Conservation (phyloP, 176 grass and related monocot species). For the Cocos nucifera region DNA sequence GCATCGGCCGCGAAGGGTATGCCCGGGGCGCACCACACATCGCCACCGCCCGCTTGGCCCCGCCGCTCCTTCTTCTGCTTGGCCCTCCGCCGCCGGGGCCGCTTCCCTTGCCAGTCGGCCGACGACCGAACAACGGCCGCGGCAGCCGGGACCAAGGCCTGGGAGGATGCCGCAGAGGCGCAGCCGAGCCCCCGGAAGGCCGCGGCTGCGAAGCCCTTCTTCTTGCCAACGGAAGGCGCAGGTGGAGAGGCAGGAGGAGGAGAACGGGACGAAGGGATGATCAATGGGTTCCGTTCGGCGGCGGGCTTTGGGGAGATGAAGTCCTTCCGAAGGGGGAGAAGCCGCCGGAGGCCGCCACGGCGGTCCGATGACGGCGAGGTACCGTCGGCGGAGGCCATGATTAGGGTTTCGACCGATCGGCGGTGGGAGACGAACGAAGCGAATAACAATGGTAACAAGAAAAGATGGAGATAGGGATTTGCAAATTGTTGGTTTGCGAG, state of each 20-base stretch:
- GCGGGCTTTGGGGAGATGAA: not conserved
- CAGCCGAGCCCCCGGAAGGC: conserved; percentile 71
- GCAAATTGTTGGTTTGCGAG: no score
- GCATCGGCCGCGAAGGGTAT: conserved; percentile 74
- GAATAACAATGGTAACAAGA: no score
- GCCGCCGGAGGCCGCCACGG: not conserved
- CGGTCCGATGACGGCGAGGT: not conserved
- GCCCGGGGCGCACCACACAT: conserved; percentile 78
- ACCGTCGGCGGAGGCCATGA: not conserved
- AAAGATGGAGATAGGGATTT: no score
- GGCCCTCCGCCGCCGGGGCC: conserved; percentile 18
- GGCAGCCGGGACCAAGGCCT: conserved; percentile 11
- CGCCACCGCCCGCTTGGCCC: conserved; percentile 24
- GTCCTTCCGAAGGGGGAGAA: not conserved
- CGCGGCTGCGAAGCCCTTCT: conserved; percentile 32
- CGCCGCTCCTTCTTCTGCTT: conserved; percentile 43
- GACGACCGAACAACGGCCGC: conserved; percentile 31
- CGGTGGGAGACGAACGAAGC: no score
- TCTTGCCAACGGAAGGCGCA: conserved; percentile 1
- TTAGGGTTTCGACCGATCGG: no score
- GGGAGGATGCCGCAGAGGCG: conserved; percentile 34
- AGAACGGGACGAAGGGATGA: not conserved
- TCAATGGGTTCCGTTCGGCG: conserved; percentile 2
- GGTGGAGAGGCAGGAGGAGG: conserved; percentile 11
- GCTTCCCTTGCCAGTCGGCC: conserved; percentile 69